Evolutionary conservation across 2,329 filamentous ascomycete species (phyloP).

Genomic region (Arthroderma sp.): DNA sequence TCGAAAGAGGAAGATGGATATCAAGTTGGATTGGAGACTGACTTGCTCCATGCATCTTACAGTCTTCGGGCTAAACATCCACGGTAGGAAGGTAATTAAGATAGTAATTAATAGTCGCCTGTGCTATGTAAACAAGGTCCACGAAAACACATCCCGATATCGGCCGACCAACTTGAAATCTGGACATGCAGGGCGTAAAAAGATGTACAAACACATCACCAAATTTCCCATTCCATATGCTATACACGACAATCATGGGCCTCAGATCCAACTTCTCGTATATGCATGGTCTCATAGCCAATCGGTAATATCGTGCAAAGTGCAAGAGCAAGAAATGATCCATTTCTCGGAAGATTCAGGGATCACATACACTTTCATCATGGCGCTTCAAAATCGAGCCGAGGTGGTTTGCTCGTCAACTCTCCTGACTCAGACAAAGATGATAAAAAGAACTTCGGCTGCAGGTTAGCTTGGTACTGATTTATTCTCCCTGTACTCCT

Average conservation of each 20-base stretch:
- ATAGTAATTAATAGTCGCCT: too few relatives aligned
- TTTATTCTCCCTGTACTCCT: too few relatives aligned
- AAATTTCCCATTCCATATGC: not conserved
- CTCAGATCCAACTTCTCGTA: not conserved
- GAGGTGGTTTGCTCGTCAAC: not conserved
- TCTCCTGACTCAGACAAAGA: not conserved
- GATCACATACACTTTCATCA: not conserved
- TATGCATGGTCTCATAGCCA: not conserved
- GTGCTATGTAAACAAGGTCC: not conserved
- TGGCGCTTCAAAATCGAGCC: not conserved
- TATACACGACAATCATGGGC: not conserved
- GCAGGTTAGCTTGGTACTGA: too few relatives aligned
- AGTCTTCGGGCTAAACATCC: too few relatives aligned
- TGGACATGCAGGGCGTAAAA: not conserved
- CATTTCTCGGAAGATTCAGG: not conserved
- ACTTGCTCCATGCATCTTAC: too few relatives aligned
- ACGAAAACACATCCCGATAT: not conserved
- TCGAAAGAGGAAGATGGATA: too few relatives aligned
- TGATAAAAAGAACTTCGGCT: not conserved
- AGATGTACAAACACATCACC: not conserved
- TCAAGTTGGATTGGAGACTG: too few relatives aligned
- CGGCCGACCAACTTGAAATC: too few relatives aligned
- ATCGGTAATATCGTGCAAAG: not conserved
- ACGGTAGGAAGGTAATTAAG: too few relatives aligned
- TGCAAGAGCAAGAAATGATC: not conserved